Conservation (phyloP, 192 early-diverging fungal genomes). For the Spizellomyces punctatus region DNA sequence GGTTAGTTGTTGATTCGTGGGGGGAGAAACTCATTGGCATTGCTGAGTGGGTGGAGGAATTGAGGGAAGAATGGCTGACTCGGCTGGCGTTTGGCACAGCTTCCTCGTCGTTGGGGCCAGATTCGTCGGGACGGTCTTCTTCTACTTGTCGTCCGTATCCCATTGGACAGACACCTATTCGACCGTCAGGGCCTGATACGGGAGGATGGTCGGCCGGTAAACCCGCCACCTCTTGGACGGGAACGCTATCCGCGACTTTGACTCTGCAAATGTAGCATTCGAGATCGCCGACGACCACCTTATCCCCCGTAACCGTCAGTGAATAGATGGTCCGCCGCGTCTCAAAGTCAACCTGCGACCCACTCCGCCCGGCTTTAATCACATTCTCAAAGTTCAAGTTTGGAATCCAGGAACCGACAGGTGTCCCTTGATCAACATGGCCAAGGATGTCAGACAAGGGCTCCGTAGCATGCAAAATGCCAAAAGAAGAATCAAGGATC, state of each 20-base stretch:
- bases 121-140: not conserved
- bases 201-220: not conserved
- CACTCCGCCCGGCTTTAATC: not conserved
- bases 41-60: not conserved
- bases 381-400: slow-evolving; percentile 12
- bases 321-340: not conserved
- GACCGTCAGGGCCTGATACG: not conserved
- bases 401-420: slow-evolving; percentile 11
- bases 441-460: not conserved
- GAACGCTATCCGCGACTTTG: not conserved
- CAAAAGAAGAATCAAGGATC: slow-evolving; percentile 27
- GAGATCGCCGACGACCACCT: slow-evolving; percentile 4
- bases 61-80: not conserved
- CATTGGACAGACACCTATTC: slow-evolving; percentile 6
- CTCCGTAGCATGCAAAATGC: slow-evolving; percentile 26
- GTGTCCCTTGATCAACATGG: not conserved
- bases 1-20: slow-evolving; percentile 16
- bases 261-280: slow-evolving; percentile 20
- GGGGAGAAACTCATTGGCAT: slow-evolving; percentile 38
- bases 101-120: not conserved
- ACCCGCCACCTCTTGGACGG: not conserved
- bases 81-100: not conserved
- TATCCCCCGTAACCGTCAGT: not conserved
- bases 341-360: not conserved
- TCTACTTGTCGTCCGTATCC: slow-evolving; percentile 1